phyloP scores from a whole-genome alignment of 768 basidiomycete species.

The Cubamyces lactineus region DNA sequence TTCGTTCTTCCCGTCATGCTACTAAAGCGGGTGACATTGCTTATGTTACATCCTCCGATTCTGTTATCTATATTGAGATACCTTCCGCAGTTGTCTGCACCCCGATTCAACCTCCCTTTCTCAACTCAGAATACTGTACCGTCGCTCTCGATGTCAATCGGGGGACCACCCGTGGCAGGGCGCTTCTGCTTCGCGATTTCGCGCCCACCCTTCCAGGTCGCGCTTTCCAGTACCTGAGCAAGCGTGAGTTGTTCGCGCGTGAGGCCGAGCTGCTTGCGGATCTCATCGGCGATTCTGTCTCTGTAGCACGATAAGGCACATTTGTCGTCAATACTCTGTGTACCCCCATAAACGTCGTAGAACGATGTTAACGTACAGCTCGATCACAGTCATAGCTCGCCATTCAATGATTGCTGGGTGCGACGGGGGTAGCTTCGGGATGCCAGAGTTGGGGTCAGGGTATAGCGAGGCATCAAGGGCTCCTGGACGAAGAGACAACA shows the following conservation, averaged over 20 bases:
- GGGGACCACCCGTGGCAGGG: slow-evolving; percentile 76
- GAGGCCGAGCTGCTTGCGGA: slow-evolving; percentile 62
- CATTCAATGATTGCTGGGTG: slow-evolving; percentile 95
- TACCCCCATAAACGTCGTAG: background rate
- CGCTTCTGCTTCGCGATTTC: slow-evolving; percentile 85
- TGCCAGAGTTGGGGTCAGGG: slow-evolving; percentile 49
- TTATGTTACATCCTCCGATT: no score
- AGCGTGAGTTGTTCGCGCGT: slow-evolving; percentile 60
- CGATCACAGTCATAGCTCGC: slow-evolving; percentile 94
- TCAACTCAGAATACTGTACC: slow-evolving; percentile 71
- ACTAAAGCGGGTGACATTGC: no score
- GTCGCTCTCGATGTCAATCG: slow-evolving; percentile 85
- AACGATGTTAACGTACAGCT: slow-evolving; percentile 60
- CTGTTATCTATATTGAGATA: background rate
- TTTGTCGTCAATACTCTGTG: no score
- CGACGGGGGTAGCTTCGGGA: slow-evolving; percentile 70
- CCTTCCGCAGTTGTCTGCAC: background rate
- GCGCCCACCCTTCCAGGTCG: slow-evolving; percentile 96
- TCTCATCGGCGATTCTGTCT: slow-evolving; percentile 75
- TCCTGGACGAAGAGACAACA: slow-evolving; percentile 67
- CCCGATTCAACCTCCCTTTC: background rate
- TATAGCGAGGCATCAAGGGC: slow-evolving; percentile 49
- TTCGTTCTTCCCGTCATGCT: no score
- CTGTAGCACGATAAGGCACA: slow-evolving; percentile 51
- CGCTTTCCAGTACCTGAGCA: slow-evolving; percentile 90